Evolutionary conservation across 805 yeast genomes (phyloP).

Genomic region (Saccharomycopsis vini): DNA sequence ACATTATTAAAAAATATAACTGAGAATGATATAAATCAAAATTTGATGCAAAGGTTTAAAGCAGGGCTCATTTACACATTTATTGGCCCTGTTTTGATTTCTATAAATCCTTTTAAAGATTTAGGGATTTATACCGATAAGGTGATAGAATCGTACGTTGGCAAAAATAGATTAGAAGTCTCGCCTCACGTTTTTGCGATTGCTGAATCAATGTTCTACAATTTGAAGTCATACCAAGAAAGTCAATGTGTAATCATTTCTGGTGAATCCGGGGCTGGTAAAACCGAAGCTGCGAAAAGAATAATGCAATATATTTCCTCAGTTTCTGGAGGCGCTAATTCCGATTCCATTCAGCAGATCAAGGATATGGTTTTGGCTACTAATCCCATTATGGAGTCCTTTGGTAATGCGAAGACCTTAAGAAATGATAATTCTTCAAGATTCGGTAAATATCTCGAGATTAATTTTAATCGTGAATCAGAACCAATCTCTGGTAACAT

Average conservation of each 20-base stretch:
- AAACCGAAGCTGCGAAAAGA: slow-evolving; percentile 95
- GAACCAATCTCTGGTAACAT: slow-evolving; percentile 95
- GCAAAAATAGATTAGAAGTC: slow-evolving; percentile 89
- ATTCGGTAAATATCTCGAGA: slow-evolving; percentile 90
- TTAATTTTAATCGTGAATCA: slow-evolving; percentile 68
- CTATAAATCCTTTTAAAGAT: slow-evolving; percentile 94
- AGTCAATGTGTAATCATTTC: slow-evolving; percentile 96
- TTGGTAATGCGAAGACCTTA: slow-evolving; percentile 89
- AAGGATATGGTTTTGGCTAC: slow-evolving; percentile 98
- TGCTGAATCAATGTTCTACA: slow-evolving; percentile 94
- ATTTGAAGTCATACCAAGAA: slow-evolving; percentile 87
- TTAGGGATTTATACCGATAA: slow-evolving; percentile 88
- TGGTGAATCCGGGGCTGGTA: slow-evolving; percentile 97
- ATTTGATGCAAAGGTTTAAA: slow-evolving; percentile 78
- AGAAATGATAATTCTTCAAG: slow-evolving; percentile 85
- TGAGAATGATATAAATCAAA: slow-evolving; percentile 88
- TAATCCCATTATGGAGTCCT: slow-evolving; percentile 82
- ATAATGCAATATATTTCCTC: slow-evolving; percentile 96
- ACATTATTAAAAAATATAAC: slow-evolving; percentile 82
- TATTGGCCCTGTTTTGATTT: slow-evolving; percentile 88
- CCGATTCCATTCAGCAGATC: slow-evolving; percentile 69
- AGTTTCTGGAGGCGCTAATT: slow-evolving; percentile 61
- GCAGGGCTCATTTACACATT: slow-evolving; percentile 88
- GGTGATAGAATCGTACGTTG: slow-evolving; percentile 66
- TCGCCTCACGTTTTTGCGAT: slow-evolving; percentile 98